Base-by-base conservation (phyloP, 2,329 filamentous ascomycete species). In the Hymenoscyphus scutula region DNA sequence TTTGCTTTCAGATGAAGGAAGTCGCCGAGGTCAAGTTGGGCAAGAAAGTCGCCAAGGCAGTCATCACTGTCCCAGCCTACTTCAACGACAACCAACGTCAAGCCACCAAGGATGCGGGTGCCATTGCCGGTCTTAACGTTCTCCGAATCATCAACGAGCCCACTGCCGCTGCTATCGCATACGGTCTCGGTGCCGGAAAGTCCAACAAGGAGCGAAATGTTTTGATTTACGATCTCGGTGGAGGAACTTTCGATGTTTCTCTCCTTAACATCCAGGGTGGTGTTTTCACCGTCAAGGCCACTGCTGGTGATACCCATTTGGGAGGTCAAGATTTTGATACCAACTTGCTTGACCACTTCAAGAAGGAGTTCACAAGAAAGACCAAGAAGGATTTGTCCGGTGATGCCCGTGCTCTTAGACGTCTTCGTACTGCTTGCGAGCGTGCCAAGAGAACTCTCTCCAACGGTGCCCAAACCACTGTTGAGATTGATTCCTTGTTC, bases 61-160 rank as follows among this genome's bases (percentile, higher is more conserved):
- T 99, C 78, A 93, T 99, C 80, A 99, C 95, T 67, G 95, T 98
- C 64, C 95, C 95, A 63, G 95, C 95, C 77, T 99, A 99, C 87
- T 99, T 99, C 91, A 98, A 98, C 86, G 95, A 99, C 88, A 97
- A 96, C 86, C 95, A 99, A 85, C 90, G 95, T 82, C 95, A 98
- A 83, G 91, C 95, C 71, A 99, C 95, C 82, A 98, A 98, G 89
- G 95, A 98, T 77, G 95, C 95, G 71, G 95, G 95, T 89, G 90
- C 94, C 78, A 99, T 99, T 76, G 83, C 94, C 75, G 95, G 94
- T 73, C 89, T 99, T 68, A 97, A 98, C 82, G 92, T 99, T 72
- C 93, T 99, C 80, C 93, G 95, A 86, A 98, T 99, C 83, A 98
- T 99, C 84, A 99, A 99, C 88, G 95, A 99, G 85, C 95, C 95